These are phyloP conservation scores for Polyplosphaeria fusca DNA, from an alignment of 495 filamentous ascomycete genomes.

Conservation along the genomic window DNA sequence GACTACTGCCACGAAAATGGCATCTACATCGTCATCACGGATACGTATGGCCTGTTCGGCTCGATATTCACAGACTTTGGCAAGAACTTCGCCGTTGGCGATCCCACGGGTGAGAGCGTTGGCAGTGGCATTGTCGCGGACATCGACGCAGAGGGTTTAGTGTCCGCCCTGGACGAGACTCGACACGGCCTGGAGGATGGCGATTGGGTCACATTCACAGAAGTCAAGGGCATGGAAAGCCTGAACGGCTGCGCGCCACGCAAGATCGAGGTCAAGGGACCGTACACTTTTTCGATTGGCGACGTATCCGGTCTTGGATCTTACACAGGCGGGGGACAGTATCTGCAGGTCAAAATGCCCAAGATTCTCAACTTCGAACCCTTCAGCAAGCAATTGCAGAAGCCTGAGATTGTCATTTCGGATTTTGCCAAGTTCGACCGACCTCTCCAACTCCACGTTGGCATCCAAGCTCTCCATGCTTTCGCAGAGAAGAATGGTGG, in stretches of 20 bases:
- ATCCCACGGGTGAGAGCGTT: slow-evolving; percentile 85
- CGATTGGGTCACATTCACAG: slow-evolving; percentile 91
- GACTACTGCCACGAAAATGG: slow-evolving; percentile 91
- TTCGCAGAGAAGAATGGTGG: slow-evolving; percentile 68
- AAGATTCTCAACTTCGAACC: slow-evolving; percentile 88
- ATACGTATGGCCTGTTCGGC: slow-evolving; percentile 92
- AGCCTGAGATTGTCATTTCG: slow-evolving; percentile 84
- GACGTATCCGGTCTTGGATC: slow-evolving; percentile 82
- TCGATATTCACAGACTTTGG: slow-evolving; percentile 97
- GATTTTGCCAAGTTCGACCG: slow-evolving; percentile 98
- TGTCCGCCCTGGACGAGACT: slow-evolving; percentile 93
- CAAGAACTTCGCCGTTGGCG: slow-evolving; percentile 82
- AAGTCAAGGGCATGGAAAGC: slow-evolving; percentile 88
- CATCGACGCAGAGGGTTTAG: slow-evolving; percentile 83
- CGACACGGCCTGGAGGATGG: slow-evolving; percentile 95
- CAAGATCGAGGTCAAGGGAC: slow-evolving; percentile 90
- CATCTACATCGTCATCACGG: slow-evolving; percentile 81
- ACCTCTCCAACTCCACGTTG: slow-evolving; percentile 84
- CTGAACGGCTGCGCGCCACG: slow-evolving; percentile 78
- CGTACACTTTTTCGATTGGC: slow-evolving; percentile 95
- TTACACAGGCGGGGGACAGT: slow-evolving; percentile 85
- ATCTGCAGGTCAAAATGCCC: slow-evolving; percentile 95
- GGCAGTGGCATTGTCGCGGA: slow-evolving; percentile 85
- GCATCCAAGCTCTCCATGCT: slow-evolving; percentile 85
- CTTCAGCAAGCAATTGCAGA: slow-evolving; percentile 69